Evolutionary conservation across 2,329 filamentous ascomycete genomes (phyloP).

Genomic region (Fusarium sp.): DNA sequence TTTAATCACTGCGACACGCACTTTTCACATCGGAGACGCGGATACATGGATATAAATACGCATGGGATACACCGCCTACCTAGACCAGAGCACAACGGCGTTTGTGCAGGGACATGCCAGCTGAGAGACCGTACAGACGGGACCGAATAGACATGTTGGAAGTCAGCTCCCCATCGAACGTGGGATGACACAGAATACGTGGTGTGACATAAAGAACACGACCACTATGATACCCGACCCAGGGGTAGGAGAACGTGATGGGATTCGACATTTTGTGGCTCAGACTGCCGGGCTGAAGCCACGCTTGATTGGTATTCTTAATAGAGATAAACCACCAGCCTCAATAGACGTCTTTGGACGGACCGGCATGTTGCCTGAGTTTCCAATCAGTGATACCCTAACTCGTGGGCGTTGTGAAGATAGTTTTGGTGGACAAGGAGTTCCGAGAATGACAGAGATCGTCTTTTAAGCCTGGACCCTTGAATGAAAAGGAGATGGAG

Average conservation of each 20-base stretch:
- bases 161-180: conserved; percentile 21
- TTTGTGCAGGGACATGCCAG: conserved; percentile 29
- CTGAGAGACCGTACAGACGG: conserved; percentile 13
- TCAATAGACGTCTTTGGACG: conserved; percentile 35
- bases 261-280: conserved; percentile 17
- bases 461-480: conserved; percentile 5
- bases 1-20: conserved; percentile 45
- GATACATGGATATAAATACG: conserved; percentile 28
- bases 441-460: conserved; percentile 6
- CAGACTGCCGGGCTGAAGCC: conserved; percentile 3
- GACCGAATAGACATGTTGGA: conserved; percentile 18
- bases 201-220: conserved; percentile 33
- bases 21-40: conserved; percentile 22
- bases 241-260: conserved; percentile 30
- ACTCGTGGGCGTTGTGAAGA: background rate
- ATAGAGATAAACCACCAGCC: conserved; percentile 17
- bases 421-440: background rate
- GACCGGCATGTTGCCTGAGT: background rate
- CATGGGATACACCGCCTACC: conserved; percentile 30
- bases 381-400: no score
- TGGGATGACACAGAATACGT: conserved; percentile 23
- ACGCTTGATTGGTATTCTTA: conserved; percentile 20
- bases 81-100: conserved; percentile 30
- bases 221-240: conserved; percentile 41
- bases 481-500: conserved; percentile 27